phyloP scores from a whole-genome alignment of 2,329 filamentous ascomycete genomes.

The Fonsecaea monophora region DNA sequence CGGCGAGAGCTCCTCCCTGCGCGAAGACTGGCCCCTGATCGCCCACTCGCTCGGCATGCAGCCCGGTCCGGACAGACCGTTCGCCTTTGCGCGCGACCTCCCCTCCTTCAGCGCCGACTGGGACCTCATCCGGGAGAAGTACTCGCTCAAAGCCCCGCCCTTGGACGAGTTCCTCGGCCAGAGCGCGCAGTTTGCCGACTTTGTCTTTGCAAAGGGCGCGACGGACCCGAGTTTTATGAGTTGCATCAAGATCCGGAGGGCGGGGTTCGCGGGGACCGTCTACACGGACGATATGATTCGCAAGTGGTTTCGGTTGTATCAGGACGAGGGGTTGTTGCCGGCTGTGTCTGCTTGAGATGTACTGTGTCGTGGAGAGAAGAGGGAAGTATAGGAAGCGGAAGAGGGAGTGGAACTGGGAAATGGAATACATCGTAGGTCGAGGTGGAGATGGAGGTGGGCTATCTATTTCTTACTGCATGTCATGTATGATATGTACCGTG shows the following conservation, averaged over 20 bases:
- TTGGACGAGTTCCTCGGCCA: constrained; percentile 2
- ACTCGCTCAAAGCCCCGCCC: not conserved
- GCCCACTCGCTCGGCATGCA: not conserved
- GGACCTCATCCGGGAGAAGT: not conserved
- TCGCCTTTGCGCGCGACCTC: not conserved
- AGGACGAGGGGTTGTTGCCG: not conserved
- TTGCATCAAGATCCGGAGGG: constrained; percentile 2
- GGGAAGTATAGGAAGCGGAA: too few species aligned
- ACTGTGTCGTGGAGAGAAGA: too few species aligned
- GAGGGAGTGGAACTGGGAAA: too few species aligned
- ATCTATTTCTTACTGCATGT: too few species aligned
- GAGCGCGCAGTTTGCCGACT: not conserved
- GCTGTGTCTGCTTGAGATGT: too few species aligned
- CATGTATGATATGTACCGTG: too few species aligned
- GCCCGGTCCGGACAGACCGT: not conserved
- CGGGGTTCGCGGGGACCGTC: not conserved
- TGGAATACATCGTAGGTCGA: too few species aligned
- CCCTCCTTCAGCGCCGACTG: not conserved
- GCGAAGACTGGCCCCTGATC: not conserved
- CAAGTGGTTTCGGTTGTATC: not conserved
- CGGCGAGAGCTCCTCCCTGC: not conserved
- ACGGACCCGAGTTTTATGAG: not conserved
- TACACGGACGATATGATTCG: constrained; percentile 3
- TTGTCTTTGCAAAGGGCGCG: not conserved
- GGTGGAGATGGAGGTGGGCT: too few species aligned